These are phyloP conservation scores for Macrolepiota fuliginosa DNA, from an alignment of 768 basidiomycete species.

Conservation along the genomic window DNA sequence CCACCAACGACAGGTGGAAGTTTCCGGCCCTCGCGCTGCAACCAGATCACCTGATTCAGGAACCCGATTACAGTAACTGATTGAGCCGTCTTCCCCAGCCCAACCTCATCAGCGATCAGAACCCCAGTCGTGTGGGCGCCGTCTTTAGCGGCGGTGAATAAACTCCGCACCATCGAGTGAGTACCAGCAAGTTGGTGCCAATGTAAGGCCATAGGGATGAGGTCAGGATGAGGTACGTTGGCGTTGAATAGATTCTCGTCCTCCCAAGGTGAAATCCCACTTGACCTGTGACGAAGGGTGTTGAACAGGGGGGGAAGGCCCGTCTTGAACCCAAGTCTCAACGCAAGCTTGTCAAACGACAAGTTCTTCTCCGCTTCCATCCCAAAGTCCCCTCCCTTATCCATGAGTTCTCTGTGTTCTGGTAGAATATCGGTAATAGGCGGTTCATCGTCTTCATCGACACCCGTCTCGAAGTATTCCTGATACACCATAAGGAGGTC, in stretches of 20 bases:
- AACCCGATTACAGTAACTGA: constrained; percentile 18
- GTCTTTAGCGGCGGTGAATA: not conserved
- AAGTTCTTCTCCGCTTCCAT: not conserved
- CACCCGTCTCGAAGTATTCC: not conserved
- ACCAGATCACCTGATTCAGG: constrained; percentile 10
- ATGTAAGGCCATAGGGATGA: constrained; percentile 6
- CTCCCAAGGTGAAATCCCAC: not conserved
- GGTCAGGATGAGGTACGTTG: not conserved
- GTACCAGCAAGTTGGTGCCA: constrained; percentile 23
- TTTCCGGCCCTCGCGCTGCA: not conserved
- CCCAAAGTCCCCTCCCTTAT: not conserved
- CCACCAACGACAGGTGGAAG: constrained; percentile 22
- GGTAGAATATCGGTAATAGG: not conserved
- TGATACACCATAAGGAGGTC: not conserved
- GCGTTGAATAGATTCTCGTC: not conserved
- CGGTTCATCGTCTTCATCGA: not conserved
- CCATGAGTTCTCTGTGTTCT: not conserved
- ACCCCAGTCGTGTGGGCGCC: constrained; percentile 8
- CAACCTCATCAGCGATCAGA: constrained; percentile 24
- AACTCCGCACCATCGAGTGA: constrained; percentile 14
- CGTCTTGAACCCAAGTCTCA: not conserved
- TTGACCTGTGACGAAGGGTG: not conserved
- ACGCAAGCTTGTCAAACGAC: not conserved
- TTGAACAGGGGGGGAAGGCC: not conserved
- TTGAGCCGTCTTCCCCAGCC: constrained; percentile 29